These are phyloP conservation scores for Dendryphion nanum DNA, from an alignment of 2,329 filamentous ascomycete genomes.

Conservation along the genomic window DNA sequence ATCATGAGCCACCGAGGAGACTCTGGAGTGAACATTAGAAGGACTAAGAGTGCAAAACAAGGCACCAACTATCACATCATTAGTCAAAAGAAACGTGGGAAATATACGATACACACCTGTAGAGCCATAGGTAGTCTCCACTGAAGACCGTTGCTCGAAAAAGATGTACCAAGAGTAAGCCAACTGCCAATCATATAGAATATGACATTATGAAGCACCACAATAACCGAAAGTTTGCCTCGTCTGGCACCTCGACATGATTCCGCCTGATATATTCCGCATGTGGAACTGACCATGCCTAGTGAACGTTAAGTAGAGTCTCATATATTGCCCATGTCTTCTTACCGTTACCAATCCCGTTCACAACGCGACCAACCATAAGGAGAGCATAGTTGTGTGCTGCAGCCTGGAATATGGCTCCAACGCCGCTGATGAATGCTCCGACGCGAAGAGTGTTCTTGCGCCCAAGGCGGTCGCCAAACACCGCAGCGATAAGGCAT, in stretches of 20 bases:
- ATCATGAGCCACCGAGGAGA: slow-evolving; percentile 56
- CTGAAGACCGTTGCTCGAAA: slow-evolving; percentile 7
- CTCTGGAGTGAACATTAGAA: slow-evolving; percentile 46
- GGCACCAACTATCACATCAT: slow-evolving; percentile 40
- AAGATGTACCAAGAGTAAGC: slow-evolving; percentile 12
- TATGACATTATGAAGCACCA: slow-evolving; percentile 15
- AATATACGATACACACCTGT: slow-evolving; percentile 4
- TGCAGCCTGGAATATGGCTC: slow-evolving; percentile 17
- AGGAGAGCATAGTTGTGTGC: slow-evolving; percentile 9
- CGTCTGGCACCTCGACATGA: slow-evolving; percentile 10
- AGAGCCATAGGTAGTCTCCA: slow-evolving; percentile 14
- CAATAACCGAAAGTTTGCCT: slow-evolving; percentile 15
- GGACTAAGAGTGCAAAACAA: slow-evolving; percentile 35
- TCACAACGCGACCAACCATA: slow-evolving; percentile 12
- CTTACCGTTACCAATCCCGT: slow-evolving; percentile 14
- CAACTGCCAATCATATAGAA: slow-evolving; percentile 16
- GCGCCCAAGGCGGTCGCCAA: slow-evolving; percentile 15
- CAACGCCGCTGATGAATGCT: slow-evolving; percentile 10
- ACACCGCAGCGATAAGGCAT: slow-evolving; percentile 14
- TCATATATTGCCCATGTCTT: neutral
- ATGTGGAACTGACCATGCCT: slow-evolving; percentile 12
- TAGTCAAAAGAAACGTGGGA: neutral
- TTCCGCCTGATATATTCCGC: slow-evolving; percentile 14
- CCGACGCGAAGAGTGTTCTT: slow-evolving; percentile 18
- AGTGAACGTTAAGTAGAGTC: neutral